These are phyloP conservation scores for Coniochaeta hoffmannii DNA, from an alignment of 2,329 filamentous ascomycete species.

Conservation along the genomic window DNA sequence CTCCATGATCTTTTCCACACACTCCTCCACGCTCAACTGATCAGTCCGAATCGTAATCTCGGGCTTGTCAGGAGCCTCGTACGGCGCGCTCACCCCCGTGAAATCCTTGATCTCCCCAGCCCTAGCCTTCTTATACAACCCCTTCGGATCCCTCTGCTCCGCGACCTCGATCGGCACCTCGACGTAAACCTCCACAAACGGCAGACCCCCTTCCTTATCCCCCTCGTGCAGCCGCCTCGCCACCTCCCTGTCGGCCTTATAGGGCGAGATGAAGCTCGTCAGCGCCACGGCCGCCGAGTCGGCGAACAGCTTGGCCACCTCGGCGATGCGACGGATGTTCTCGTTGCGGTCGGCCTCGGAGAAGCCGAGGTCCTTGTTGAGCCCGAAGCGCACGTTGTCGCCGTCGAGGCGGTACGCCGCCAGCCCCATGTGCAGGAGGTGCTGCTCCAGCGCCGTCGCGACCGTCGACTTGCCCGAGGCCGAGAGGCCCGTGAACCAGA, in stretches of 20 bases:
- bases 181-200: conserved; percentile 90
- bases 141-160: conserved; percentile 94
- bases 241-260: conserved; percentile 75
- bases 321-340: conserved; percentile 94
- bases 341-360: conserved; percentile 88
- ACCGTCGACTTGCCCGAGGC: conserved; percentile 97
- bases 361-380: conserved; percentile 97
- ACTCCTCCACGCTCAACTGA: conserved; percentile 79
- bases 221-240: conserved; percentile 74
- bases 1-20: conserved; percentile 73
- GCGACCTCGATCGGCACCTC: conserved; percentile 88
- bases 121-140: conserved; percentile 93
- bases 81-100: conserved; percentile 90
- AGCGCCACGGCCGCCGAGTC: conserved; percentile 82
- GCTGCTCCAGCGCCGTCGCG: conserved; percentile 92
- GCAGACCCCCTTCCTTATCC: conserved; percentile 59
- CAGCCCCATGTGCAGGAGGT: conserved; percentile 78
- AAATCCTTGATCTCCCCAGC: conserved; percentile 95
- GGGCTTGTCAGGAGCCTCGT: conserved; percentile 78
- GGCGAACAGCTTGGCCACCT: conserved; percentile 95
- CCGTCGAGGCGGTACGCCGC: conserved; percentile 91
- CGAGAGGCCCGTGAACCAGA: conserved; percentile 96
- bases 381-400: conserved; percentile 95
- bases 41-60: conserved; percentile 85
- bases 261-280: conserved; percentile 95